Percentiles rank a stretch among this genome's conserved stretches.
phyloP scores from a whole-genome alignment of 2,329 filamentous ascomycete genomes.

The Epichloe scottii region DNA sequence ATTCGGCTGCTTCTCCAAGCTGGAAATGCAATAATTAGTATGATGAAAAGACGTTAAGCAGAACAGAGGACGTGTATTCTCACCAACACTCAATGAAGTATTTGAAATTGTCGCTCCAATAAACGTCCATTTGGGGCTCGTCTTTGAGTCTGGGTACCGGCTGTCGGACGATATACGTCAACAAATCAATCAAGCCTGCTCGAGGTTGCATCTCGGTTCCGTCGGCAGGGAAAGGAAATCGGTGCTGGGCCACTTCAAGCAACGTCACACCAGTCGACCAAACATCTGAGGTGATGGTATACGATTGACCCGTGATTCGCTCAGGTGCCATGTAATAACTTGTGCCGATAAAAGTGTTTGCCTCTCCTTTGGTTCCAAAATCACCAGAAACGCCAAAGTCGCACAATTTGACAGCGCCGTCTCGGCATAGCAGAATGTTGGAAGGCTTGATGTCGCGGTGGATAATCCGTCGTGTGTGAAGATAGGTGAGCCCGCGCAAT shows the following conservation, averaged over 20 bases:
- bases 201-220: constrained; percentile 90
- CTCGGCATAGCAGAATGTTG: constrained; percentile 86
- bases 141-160: constrained; percentile 93
- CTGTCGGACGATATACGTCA: constrained; percentile 96
- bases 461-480: constrained; percentile 93
- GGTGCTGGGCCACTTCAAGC: constrained; percentile 97
- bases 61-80: constrained; percentile 24
- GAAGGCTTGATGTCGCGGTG: constrained; percentile 98
- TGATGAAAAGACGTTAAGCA: neutral
- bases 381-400: constrained; percentile 97
- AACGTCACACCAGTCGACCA: constrained; percentile 96
- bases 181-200: constrained; percentile 82
- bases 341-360: constrained; percentile 97
- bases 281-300: constrained; percentile 96
- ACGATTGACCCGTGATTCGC: constrained; percentile 91
- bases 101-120: constrained; percentile 96
- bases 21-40: constrained; percentile 27
- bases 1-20: constrained; percentile 83
- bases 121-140: constrained; percentile 76
- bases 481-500: constrained; percentile 82
- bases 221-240: constrained; percentile 95
- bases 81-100: constrained; percentile 99
- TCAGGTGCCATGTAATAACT: constrained; percentile 99
- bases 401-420: constrained; percentile 92
- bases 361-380: constrained; percentile 96